Evolutionary conservation across 164 flowering plant species (phyloP).

Genomic region (Berberis thunbergii): DNA sequence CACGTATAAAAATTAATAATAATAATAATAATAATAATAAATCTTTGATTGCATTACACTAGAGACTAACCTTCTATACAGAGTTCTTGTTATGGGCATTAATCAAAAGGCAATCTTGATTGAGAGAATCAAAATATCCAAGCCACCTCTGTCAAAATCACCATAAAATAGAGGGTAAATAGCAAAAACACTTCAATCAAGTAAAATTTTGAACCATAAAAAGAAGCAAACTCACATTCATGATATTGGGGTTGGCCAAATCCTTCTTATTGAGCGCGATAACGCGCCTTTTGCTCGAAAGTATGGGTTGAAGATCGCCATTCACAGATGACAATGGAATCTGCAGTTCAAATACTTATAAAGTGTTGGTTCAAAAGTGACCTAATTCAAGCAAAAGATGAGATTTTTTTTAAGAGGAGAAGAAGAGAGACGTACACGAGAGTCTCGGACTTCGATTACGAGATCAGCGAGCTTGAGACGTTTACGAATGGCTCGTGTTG

Average conservation of each 20-base stretch:
- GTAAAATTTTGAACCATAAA: neutral
- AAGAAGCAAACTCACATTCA: slow-evolving; percentile 37
- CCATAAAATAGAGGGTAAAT: neutral
- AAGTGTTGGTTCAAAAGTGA: no score
- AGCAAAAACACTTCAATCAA: neutral
- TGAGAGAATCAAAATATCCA: slow-evolving; percentile 44
- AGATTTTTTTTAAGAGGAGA: no score
- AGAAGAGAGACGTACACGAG: no score
- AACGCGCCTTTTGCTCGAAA: slow-evolving; percentile 61
- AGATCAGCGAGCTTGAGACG: no score
- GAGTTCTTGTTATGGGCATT: slow-evolving; percentile 76
- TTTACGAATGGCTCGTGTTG: no score
- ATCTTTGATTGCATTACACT: no score
- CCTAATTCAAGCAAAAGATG: no score
- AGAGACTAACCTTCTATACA: slow-evolving; percentile 73
- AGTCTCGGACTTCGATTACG: no score
- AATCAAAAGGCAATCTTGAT: slow-evolving; percentile 62
- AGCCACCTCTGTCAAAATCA: slow-evolving; percentile 63
- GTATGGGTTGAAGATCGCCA: slow-evolving; percentile 56
- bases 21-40: no score
- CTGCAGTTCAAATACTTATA: no score
- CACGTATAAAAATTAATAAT: no score
- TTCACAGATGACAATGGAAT: slow-evolving; percentile 11
- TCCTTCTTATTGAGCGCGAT: slow-evolving; percentile 93
- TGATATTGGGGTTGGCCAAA: slow-evolving; percentile 75